Base-by-base conservation (phyloP, 331 rosid genomes). In the Pyrus hybrid region DNA sequence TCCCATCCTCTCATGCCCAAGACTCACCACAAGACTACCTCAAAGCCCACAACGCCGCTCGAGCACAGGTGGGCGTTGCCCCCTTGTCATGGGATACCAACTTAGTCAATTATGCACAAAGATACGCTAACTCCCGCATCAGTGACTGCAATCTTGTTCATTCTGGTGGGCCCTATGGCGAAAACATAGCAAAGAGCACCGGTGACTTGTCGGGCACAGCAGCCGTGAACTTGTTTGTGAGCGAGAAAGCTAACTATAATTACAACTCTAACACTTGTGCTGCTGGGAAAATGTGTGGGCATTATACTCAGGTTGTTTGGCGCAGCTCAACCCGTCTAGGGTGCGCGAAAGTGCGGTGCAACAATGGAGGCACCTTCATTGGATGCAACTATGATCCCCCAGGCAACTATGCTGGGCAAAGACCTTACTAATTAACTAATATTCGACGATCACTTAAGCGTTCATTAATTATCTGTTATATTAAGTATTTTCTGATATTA, bases 281-380 rank as follows among this genome's bases (percentile, higher is more conserved):
- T 12, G 37, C 56, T 8, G 87, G 87, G 0, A 70, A 73, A 73
- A 56, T 51, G 8, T 87, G 88, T 25, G 32, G 75, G 26, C 88
- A 85, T 73, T 87, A 82, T n/a, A 87, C 87, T 14, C 88, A 85
- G 37, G 87, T 84, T 20, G 85, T 87, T 17, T 87, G 88, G 88
- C 53, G 10, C 1, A 64, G 80, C 29, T 6, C 90, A 0, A 2
- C 1, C 0, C 67, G 74, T 0, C 4, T 90, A 2, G 92, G 92
- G 1, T 86, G 92, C 77, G 90, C 80, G 6, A 87, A 71, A 80
- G 96, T 86, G 4, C 72, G 4, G 12, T 88, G 96, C 76, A 26
- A 77, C 2, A 87, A 79, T 77, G 80, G 82, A 4, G 89, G 91
- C 18, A 79, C 85, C 0, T 67, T 90, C 77, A 47, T 86, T 7